phyloP scores from a whole-genome alignment of 768 basidiomycete species.

The Hericium alpestre region DNA sequence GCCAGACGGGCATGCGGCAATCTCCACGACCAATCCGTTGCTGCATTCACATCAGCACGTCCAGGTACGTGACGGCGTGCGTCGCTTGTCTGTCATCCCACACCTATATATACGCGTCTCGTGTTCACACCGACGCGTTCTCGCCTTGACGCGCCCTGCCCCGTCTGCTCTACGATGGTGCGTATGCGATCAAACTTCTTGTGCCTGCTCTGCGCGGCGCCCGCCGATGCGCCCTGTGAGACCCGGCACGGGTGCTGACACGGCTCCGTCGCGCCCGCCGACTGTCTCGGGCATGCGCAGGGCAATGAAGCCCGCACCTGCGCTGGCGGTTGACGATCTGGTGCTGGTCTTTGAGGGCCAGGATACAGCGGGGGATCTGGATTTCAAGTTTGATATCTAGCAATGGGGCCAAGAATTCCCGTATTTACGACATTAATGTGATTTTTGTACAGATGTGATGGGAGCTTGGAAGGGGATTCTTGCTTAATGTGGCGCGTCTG shows the following conservation, averaged over 20 bases:
- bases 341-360: background rate
- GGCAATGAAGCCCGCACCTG: background rate
- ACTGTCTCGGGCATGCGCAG: background rate
- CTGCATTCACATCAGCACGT: background rate
- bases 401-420: background rate
- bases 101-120: background rate
- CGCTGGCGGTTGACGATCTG: background rate
- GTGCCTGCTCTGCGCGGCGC: background rate
- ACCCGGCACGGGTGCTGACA: background rate
- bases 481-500: background rate
- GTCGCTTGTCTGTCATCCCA: constrained; percentile 2
- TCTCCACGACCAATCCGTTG: background rate
- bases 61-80: background rate
- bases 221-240: background rate
- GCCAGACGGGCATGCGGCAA: no score
- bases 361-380: background rate
- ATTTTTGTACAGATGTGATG: background rate
- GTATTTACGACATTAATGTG: background rate
- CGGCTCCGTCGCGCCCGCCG: background rate
- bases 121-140: constrained; percentile 1
- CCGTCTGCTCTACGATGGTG: background rate
- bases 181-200: background rate
- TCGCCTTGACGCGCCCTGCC: background rate
- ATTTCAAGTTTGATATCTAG: background rate
- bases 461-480: background rate